Base-by-base conservation (phyloP, 257 asterid genomes). In the Solanum tarijense region DNA sequence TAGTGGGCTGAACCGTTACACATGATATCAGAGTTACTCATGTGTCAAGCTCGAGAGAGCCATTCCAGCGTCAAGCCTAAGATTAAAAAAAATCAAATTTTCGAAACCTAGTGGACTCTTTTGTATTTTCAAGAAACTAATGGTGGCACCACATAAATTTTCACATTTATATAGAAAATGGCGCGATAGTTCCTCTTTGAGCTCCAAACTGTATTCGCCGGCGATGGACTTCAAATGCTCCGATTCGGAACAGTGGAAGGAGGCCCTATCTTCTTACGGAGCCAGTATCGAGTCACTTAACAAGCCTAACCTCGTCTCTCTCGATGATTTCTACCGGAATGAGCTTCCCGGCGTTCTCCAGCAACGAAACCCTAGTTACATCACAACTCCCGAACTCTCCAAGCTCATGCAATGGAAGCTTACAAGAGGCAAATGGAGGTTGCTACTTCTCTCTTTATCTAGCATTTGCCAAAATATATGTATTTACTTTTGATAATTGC, bases 351-450 rank as follows among this genome's bases (percentile, higher is more conserved):
- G 71, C 38, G 92, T 95, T 72, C 92, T 96, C 89, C 95, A 86
- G 84, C 76, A 87, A 36, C 94, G 98, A 43, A 91, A 89, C 93
- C 99, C 98, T 84, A 88, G 72, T 32, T 93, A 94, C 90, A 91
- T 96, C 83, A 94, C 96, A 31, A 90, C 92, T 36, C 69, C 88
- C 0, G 99, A 96, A 86, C 98, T 96, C 89, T 88, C 95, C 39
- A 86, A 93, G 74, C 94, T 96, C 84, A 93, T 95, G 96, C 94
- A 95, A 87, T 96, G 99, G 99, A 96, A 96, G 91, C 98, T 96
- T 87, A 87, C 93, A 43, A 93, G 99, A 66, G 98, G 98, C 3
- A 96, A 96, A 90, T 95, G 96, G 95, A 92, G 98, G 88, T 71
- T 72, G 0, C 10, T 68, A 69, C 12, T 25, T 18, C 29, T 41